These are phyloP conservation scores for Xanthoconium separans DNA, from an alignment of 1,284 basidiomycete genomes.

Conservation along the genomic window DNA sequence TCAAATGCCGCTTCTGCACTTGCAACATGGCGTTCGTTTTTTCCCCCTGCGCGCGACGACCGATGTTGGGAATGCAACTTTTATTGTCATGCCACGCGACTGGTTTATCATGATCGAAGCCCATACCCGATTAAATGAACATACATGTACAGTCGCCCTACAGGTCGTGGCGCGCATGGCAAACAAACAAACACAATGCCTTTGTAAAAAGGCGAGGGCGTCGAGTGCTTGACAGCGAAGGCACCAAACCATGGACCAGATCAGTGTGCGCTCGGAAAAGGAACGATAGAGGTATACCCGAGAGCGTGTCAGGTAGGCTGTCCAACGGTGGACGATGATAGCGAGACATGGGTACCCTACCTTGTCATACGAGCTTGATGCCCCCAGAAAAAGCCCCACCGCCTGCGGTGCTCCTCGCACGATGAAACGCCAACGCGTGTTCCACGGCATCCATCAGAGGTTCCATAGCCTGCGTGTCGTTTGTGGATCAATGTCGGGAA, in stretches of 20 bases:
- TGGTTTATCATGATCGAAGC: not conserved
- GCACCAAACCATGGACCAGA: not conserved
- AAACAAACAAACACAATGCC: not conserved
- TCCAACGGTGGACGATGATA: not conserved
- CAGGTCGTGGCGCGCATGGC: no score
- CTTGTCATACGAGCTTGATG: conserved; percentile 11
- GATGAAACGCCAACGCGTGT: conserved; percentile 69
- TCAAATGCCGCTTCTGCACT: no score
- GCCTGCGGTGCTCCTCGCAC: conserved; percentile 21
- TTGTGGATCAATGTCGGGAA: conserved; percentile 2
- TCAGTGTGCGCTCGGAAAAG: not conserved
- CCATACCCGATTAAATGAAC: conserved; percentile 4
- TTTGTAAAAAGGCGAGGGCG: no score
- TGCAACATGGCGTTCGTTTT: no score
- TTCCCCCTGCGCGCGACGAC: no score
- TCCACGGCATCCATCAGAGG: conserved; percentile 78
- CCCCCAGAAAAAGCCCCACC: conserved; percentile 8
- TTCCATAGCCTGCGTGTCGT: conserved; percentile 64
- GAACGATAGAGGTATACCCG: not conserved
- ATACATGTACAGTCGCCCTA: conserved; percentile 1
- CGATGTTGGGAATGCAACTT: not conserved
- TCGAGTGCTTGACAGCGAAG: not conserved
- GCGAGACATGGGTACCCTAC: not conserved
- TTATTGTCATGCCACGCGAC: not conserved
- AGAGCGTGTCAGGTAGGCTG: not conserved